Evolutionary conservation across 1,284 basidiomycete species (phyloP).

Genomic region (Moesziomyces parantarcticus): DNA sequence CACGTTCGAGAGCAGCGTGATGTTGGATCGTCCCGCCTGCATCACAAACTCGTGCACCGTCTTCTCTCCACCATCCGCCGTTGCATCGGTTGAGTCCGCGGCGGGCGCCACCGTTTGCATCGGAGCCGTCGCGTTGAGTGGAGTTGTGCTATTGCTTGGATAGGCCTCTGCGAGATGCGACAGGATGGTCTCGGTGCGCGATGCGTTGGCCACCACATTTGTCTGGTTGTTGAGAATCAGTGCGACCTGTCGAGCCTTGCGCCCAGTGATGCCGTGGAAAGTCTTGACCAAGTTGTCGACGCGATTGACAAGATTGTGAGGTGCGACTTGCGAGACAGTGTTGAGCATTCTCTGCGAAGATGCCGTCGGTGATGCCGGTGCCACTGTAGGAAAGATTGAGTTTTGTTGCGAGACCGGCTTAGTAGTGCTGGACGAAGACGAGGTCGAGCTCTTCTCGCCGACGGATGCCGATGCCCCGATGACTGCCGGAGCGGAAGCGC

Average conservation of each 20-base stretch:
- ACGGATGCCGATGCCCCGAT: constrained; percentile 19
- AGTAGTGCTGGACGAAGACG: neutral
- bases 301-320: constrained; percentile 26
- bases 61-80: neutral
- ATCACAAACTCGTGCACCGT: constrained; percentile 9
- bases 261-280: constrained; percentile 27
- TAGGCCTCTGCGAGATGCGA: constrained; percentile 22
- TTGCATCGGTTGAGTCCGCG: neutral
- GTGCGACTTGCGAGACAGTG: neutral
- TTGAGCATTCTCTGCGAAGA: neutral
- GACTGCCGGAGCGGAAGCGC: constrained; percentile 1
- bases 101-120: neutral
- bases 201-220: constrained; percentile 15
- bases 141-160: constrained; percentile 9
- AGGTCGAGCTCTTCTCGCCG: neutral
- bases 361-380: neutral
- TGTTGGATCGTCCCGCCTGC: constrained; percentile 12
- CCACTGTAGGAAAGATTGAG: constrained; percentile 17
- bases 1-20: constrained; percentile 48
- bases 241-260: constrained; percentile 36
- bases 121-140: neutral
- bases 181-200: constrained; percentile 15
- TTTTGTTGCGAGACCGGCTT: constrained; percentile 11
- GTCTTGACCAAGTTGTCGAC: constrained; percentile 25
- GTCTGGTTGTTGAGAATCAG: constrained; percentile 34